phyloP scores from a whole-genome alignment of 345 rosid species.

The Linum lewisii region DNA sequence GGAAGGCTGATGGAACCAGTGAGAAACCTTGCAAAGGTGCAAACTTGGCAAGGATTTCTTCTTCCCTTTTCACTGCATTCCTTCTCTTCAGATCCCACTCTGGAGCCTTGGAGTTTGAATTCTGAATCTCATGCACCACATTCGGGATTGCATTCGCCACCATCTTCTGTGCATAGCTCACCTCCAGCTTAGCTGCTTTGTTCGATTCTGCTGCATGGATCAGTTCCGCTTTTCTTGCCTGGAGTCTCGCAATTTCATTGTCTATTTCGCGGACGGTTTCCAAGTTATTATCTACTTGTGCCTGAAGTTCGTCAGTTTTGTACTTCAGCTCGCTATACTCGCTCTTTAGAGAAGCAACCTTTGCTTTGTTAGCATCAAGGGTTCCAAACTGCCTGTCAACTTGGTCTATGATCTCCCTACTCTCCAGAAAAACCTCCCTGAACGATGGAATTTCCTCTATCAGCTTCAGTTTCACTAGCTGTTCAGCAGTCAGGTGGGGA shows the following conservation, averaged over 20 bases:
- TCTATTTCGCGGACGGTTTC: conserved; percentile 41
- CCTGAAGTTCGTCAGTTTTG: conserved; percentile 33
- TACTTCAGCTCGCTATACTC: conserved; percentile 55
- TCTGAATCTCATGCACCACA: conserved; percentile 47
- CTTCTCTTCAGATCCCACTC: conserved; percentile 47
- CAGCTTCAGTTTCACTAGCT: conserved; percentile 51
- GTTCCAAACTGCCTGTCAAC: conserved; percentile 33
- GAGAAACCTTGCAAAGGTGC: conserved; percentile 42
- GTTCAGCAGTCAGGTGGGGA: conserved; percentile 48
- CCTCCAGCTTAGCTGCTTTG: conserved; percentile 31
- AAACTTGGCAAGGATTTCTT: conserved; percentile 45
- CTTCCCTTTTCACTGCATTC: conserved; percentile 39
- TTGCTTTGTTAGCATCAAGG: conserved; percentile 45
- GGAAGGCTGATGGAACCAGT: conserved; percentile 2
- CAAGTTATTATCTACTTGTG: conserved; percentile 33
- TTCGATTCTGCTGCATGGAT: conserved; percentile 22
- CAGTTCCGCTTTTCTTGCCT: conserved; percentile 34
- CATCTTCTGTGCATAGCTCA: conserved; percentile 33
- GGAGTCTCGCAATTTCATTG: conserved; percentile 44
- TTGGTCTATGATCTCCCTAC: conserved; percentile 30
- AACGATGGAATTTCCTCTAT: conserved; percentile 56
- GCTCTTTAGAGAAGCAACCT: conserved; percentile 42
- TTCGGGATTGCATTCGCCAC: conserved; percentile 44
- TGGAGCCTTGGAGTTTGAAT: conserved; percentile 34
- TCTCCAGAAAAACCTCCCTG: conserved; percentile 46